Base-by-base conservation (phyloP, 805 yeast genomes). In the Yarrowia sp. region DNA sequence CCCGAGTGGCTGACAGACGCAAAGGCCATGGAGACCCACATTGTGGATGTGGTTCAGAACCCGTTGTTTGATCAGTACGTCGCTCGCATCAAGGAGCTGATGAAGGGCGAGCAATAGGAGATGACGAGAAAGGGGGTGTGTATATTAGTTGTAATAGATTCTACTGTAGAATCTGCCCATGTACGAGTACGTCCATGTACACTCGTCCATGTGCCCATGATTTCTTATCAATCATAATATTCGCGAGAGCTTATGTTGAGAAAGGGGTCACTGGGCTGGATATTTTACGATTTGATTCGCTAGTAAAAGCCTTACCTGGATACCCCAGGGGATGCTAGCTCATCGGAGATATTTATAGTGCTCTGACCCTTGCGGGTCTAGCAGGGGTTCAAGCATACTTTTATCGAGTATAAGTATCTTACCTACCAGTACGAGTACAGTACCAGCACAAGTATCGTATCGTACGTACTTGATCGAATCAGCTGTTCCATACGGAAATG, bases 51-150 rank as follows among this genome's bases (percentile, higher is more conserved):
- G 35, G 40, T 38, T 11, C 38, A 35, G 14, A 38, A 17, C 44
- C 61, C 46, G 1, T 7, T 17, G 44, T 54, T 54, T 14, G 46
- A 38, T 3, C 24, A 14, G 3, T 54, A 36, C 10, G 61, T 54
- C 8, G 44, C 61, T 19, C 61, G 61, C 14, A 54, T 54, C 24
- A 51, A 51, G 59, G 44, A 51, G 32, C 10, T 51, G 33, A 51
- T 51, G 59, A n/a, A n/a, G 16, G 40, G 12, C 14, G 30, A 24
- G 17, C 14, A 24, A n/a, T n/a, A 11, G 8, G 40, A 16, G 19
- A 16, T 3, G 6, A 12, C 19, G 10, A 11, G 32, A 3, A 30
- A 32, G 8, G 17, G 28, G 38, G 26, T 4, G 28, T 48, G 54
- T 48, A 32, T 48, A 48, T 21, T 48, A 24, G 32, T 44, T 14